Evolutionary conservation across 345 rosid genomes (phyloP), one percentile per base, ranked within the genome.

Genomic region (Streptanthus diversifolius): DNA sequence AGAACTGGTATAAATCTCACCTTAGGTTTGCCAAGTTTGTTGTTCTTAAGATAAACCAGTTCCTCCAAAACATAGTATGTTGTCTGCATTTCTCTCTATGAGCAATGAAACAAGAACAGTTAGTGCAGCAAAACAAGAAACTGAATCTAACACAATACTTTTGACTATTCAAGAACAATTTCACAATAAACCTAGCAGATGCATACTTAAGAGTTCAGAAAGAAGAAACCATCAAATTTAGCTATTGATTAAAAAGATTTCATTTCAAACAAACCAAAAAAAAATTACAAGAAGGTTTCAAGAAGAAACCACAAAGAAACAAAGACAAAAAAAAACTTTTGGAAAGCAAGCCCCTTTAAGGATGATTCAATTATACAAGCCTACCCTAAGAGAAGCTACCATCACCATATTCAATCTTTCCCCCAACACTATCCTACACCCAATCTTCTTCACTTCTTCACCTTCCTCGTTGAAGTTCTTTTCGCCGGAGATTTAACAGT

Each of bases 401-500:
- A 56, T 37, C 56, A 35, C 44, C 44, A 69, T 76, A 68, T 58
- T 21, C 60, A 58, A 66, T 66, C 66, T 43, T 30, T 12, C 9
- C 15, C 51, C 41, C 21, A 29, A 29, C 56, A 65, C 73, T 68
- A 75, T 33, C 25, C 71, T 71, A 71, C 11, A 71, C 18, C 21
- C 72, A 15, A 25, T 48, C 66, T 13, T 22, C 39, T 18, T 72
- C 15, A 59, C 82, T 86, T 86, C 83, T 48, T 87, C 0, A 75
- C 83, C 77, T 63, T 82, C 85, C 70, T 75, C 3, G 85, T 51
- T 0, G 86, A 8, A 0, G 79, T 68, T 67, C 82, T 81, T 78
- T 85, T 90, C 47, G 82, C 88, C 24, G 90, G 86, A 29, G 95
- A 83, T 74, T 83, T 85, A 1, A 81, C 89, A 29, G 78, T 79